Conservation (phyloP, 2,329 filamentous ascomycete species). For the Neonectria ditissima region DNA sequence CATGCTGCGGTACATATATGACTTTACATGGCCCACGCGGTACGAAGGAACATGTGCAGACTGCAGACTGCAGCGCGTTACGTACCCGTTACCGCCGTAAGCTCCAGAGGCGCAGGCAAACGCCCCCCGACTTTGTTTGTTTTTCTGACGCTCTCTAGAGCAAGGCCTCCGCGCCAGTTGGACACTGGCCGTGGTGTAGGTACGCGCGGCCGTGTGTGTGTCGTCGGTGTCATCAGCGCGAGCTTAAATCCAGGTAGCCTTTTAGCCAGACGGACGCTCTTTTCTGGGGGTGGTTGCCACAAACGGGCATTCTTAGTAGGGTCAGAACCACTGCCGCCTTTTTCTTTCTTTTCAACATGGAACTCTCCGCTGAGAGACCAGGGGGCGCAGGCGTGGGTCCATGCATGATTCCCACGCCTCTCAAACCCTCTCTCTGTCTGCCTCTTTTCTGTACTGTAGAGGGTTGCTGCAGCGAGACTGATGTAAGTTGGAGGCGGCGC, state of each 20-base stretch:
- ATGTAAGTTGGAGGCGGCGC: neutral
- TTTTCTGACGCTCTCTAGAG: constrained; percentile 9
- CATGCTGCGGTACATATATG: neutral
- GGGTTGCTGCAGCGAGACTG: neutral
- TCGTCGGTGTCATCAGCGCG: neutral
- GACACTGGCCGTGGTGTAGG: neutral
- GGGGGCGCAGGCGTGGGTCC: constrained; percentile 1
- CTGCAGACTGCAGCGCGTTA: neutral
- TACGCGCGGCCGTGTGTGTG: constrained; percentile 2
- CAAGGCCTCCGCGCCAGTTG: constrained; percentile 2
- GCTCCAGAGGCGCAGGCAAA: neutral
- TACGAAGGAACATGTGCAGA: neutral
- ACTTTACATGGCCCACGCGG: neutral
- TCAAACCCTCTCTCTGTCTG: no score
- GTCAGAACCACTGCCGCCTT: neutral
- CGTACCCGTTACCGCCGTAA: neutral
- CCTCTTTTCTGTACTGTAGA: no score
- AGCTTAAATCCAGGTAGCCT: neutral
- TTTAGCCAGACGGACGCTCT: neutral
- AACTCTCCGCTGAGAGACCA: constrained; percentile 12
- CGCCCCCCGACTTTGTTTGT: constrained; percentile 13
- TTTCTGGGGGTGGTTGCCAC: neutral
- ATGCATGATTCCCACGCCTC: constrained; percentile 9
- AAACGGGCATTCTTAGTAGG: neutral
- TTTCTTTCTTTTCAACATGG: neutral